Base-by-base conservation (phyloP, 805 yeast species). In the Candida ficus region DNA sequence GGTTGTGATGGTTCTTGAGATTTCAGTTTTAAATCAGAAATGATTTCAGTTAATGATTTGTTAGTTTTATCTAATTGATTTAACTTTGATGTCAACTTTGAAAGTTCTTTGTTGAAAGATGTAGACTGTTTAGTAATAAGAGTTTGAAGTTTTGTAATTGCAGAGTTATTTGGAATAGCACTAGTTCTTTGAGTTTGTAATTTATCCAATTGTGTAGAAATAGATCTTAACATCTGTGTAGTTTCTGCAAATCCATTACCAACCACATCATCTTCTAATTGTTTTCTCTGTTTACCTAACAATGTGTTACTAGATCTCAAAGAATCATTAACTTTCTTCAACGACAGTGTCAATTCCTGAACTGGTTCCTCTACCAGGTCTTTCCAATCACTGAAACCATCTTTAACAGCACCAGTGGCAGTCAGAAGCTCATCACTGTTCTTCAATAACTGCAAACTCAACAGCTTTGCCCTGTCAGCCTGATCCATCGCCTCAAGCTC, bases 401-500 rank as follows among this genome's bases (percentile, higher is more conserved):
- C 20, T 5, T 18, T 32, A 7, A 44, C 6, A n/a, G n/a, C n/a
- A n/a, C n/a, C n/a, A n/a, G n/a, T n/a, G n/a, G n/a, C n/a, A n/a
- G n/a, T n/a, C n/a, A n/a, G n/a, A n/a, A n/a, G n/a, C n/a, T n/a
- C n/a, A n/a, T 36, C 32, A 29, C 46, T 48, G 27, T 47, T 49
- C n/a, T 41, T 37, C 8, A 35, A 12, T 17, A 54, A 42, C 36
- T 46, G 52, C 4, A 25, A n/a, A 8, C 42, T 39, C 33, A 53
- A 38, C 13, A 38, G 37, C 17, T 38, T 48, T 5, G 55, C 48
- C 25, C 59, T 56, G 11, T 63, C 63, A 31, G 73, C 54, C 20
- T 71, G 48, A 23, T 70, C 76, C 2, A 69, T 56, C 12, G 70
- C 61, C 43, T 75, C 80, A 38, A 74, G 43, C 45, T 75, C 80